Evolutionary conservation across 805 yeast species (phyloP), one percentile per base, ranked within the genome.

Genomic region (Wickerhamiella parazyma): DNA sequence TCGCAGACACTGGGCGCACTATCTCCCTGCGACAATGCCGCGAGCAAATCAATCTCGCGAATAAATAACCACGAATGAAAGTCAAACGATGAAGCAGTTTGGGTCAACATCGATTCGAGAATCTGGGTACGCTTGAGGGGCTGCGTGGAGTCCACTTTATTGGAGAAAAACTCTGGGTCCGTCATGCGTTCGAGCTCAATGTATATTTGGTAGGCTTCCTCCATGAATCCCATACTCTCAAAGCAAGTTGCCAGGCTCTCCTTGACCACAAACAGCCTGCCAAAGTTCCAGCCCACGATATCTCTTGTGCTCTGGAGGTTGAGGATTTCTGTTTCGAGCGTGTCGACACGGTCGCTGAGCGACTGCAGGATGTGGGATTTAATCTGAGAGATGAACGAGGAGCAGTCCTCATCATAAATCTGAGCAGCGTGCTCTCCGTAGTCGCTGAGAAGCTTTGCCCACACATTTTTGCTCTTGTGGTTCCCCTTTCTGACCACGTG

Each of bases 201-300:
- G 49, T 75, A 78, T 18, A 71, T 67, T 3, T 56, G 60, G 28
- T 78, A 55, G 0, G 89, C 69, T 42, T 81, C 87, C 21, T 78
- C 80, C 20, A 66, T 59, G 19, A 80, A 67, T 20, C 70, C 68
- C 62, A 83, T 66, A 37, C 71, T 71, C 44, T 70, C 71, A 45
- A 73, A 68, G 3, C 74, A 64, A 25, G 68, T 58, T 0, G 78
- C 79, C 35, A 76, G 56, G 6, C 70, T 68, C 43, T 76, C 73
- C 47, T 70, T 69, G 48, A 66, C 58, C 12, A 64, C 62, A 40
- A 72, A 68, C 26, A 63, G 59, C 6, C 64, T 55, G 4, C 70
- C 69, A 50, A 65, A 66, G 45, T 68, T 69, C 70, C 71, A 66
- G 21, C 72, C 71, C 7, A 63, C 58, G 11, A 63, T 50, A 41